Evolutionary conservation across 2,329 filamentous ascomycete genomes (phyloP), one percentile per base, ranked within the genome.

Genomic region (Botrytis squamosa): DNA sequence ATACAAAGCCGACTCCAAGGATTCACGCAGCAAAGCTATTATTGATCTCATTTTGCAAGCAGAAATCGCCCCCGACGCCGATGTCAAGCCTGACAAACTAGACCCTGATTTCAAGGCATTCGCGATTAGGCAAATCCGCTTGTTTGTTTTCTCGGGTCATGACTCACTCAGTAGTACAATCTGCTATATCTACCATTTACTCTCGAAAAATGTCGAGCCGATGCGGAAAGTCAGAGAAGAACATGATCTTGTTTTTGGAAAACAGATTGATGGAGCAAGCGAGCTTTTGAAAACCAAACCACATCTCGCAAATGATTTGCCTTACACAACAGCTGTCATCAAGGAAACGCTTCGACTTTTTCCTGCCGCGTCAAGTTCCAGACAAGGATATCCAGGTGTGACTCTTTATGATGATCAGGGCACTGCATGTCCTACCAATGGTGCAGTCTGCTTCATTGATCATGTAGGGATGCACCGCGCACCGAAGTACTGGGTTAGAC

Each of bases 401-500:
- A 33, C 22, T 29, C n/a, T 71, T 29, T 29, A 62, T 60, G 69
- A 63, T 66, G 40, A 66, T 3, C 40, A 66, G 42, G 63, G 52
- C 25, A 49, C 18, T 36, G 59, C 25, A 59, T 67, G 20, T 46
- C 70, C 62, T 66, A 60, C 70, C 9, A 46, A 66, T 2, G 40
- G 66, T 10, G 40, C 49, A 59, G 46, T 72, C 20, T 52, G 33
- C 22, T 46, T 49, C 10, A 65, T 42, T 16, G 63, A 49, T 29
- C 44, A 64, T 55, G 44, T 63, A 36, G 36, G 42, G 14, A 64
- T 71, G 59, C 59, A 64, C 18, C 22, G 25, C 25, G 69, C 69
- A 25, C 69, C 59, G 8, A 71, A 55, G 29, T 55, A 64, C 25
- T 88, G 84, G 84, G 80, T 81, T 2, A 80, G 83, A 4, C 81